These are phyloP conservation scores for Heimioporus sp. DNA, from an alignment of 768 basidiomycete genomes.

Conservation along the genomic window DNA sequence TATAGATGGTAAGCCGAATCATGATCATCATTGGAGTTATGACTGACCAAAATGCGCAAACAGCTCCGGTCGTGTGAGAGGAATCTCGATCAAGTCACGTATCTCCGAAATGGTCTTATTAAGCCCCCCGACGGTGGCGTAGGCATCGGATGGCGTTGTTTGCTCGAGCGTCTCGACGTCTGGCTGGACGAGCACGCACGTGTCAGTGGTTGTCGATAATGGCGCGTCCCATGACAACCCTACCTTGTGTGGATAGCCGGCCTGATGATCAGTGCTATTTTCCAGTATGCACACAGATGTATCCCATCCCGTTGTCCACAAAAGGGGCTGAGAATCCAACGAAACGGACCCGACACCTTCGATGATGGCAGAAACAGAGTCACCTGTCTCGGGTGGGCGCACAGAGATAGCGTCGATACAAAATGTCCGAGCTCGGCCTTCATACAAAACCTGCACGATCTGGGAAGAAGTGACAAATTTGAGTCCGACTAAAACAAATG, in stretches of 20 bases:
- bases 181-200: slow-evolving; percentile 30
- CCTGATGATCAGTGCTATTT: slow-evolving; percentile 25
- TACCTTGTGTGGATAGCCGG: slow-evolving; percentile 34
- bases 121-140: slow-evolving; percentile 84
- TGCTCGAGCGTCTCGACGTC: slow-evolving; percentile 49
- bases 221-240: slow-evolving; percentile 9
- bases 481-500: slow-evolving; percentile 55
- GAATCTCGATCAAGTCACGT: slow-evolving; percentile 81
- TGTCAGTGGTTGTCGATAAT: slow-evolving; percentile 6
- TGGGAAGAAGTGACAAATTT: slow-evolving; percentile 66
- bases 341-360: slow-evolving; percentile 44
- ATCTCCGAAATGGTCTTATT: slow-evolving; percentile 85
- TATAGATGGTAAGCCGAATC: slow-evolving; percentile 14
- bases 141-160: slow-evolving; percentile 52
- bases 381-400: slow-evolving; percentile 15
- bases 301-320: slow-evolving; percentile 74
- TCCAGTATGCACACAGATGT: slow-evolving; percentile 47
- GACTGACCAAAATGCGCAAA: slow-evolving; percentile 70
- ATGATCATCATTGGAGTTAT: not conserved
- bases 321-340: slow-evolving; percentile 35
- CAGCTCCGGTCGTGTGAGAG: slow-evolving; percentile 77
- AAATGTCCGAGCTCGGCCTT: slow-evolving; percentile 59
- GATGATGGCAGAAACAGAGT: slow-evolving; percentile 34
- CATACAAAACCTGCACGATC: slow-evolving; percentile 59
- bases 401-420: slow-evolving; percentile 46